Conservation (phyloP, 2,329 filamentous ascomycete genomes). For the Penicillium sp. region DNA sequence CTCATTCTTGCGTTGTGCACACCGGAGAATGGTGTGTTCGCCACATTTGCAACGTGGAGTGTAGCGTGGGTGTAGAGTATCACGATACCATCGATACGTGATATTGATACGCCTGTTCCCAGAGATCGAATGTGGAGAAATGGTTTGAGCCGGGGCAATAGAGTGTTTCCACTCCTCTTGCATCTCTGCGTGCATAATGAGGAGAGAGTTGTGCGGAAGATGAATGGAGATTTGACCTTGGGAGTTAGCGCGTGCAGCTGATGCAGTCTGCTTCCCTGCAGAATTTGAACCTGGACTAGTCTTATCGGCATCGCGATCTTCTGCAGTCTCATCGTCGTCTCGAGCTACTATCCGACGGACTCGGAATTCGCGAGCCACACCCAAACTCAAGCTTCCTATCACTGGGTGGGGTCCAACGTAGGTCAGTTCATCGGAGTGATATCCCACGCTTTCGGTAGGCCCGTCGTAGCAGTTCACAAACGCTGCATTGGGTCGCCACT, state of each 20-base stretch:
- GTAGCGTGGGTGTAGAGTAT: conserved; percentile 69
- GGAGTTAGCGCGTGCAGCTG: conserved; percentile 51
- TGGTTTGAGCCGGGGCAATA: conserved; percentile 69
- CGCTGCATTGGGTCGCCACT: conserved; percentile 83
- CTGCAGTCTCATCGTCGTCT: conserved; percentile 47
- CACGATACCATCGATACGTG: conserved; percentile 85
- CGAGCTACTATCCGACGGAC: conserved; percentile 70
- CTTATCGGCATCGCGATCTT: conserved; percentile 13
- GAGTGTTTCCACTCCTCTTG: conserved; percentile 96
- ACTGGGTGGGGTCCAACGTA: conserved; percentile 85
- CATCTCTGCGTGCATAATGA: conserved; percentile 98
- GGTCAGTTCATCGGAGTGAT: conserved; percentile 87
- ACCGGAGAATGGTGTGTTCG: conserved; percentile 67
- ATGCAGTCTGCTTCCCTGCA: conserved; percentile 23
- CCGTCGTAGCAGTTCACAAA: conserved; percentile 95
- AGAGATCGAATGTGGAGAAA: conserved; percentile 80
- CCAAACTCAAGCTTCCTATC: conserved; percentile 86
- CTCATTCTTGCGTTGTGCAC: conserved; percentile 74
- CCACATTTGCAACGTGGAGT: conserved; percentile 77
- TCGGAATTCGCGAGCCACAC: conserved; percentile 89
- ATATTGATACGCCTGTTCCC: conserved; percentile 84
- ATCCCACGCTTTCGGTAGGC: conserved; percentile 77
- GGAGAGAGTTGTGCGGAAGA: conserved; percentile 86
- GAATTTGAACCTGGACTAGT: conserved; percentile 20
- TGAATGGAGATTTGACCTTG: conserved; percentile 90